Conservation (phyloP, 164 flowering plant species). For the Magnolia sinica region DNA sequence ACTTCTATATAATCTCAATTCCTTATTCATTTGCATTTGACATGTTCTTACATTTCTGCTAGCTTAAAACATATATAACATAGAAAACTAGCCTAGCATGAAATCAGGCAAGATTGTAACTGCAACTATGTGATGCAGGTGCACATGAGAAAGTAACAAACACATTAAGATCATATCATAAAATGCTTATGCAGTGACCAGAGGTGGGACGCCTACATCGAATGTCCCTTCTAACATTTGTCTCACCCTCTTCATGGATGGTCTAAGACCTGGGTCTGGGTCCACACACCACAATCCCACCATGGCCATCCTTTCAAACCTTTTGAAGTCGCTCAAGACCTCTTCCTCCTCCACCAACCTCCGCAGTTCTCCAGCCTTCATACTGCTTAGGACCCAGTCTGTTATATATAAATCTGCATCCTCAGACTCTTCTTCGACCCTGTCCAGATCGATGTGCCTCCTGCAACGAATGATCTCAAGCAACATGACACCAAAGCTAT, state of each 20-base stretch:
- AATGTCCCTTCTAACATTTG: conserved; percentile 45
- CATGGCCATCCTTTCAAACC: conserved; percentile 33
- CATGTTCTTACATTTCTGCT: too few relatives aligned
- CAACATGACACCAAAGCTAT: conserved; percentile 27
- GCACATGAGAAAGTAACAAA: too few relatives aligned
- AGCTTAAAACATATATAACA: too few relatives aligned
- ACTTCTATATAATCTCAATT: too few relatives aligned
- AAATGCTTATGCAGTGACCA: background rate
- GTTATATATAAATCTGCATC: conserved; percentile 13
- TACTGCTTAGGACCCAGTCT: conserved; percentile 19
- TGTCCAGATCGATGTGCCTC: conserved; percentile 13
- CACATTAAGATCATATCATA: too few relatives aligned
- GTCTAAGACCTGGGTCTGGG: conserved; percentile 38
- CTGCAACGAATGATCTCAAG: conserved; percentile 28
- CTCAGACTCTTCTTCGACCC: background rate
- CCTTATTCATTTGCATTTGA: too few relatives aligned
- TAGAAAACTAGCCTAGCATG: too few relatives aligned
- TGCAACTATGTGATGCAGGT: too few relatives aligned
- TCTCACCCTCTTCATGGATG: conserved; percentile 35
- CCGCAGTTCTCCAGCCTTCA: conserved; percentile 9
- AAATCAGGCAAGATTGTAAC: too few relatives aligned
- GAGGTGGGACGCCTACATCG: conserved; percentile 29
- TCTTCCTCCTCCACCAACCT: conserved; percentile 14
- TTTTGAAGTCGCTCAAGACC: conserved; percentile 11
- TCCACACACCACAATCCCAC: conserved; percentile 45